A percentile compares a stretch with the other conserved stretches of the same genome.
Evolutionary conservation across 176 grass and related monocot genomes (phyloP).

Genomic region (Oryza australiensis): DNA sequence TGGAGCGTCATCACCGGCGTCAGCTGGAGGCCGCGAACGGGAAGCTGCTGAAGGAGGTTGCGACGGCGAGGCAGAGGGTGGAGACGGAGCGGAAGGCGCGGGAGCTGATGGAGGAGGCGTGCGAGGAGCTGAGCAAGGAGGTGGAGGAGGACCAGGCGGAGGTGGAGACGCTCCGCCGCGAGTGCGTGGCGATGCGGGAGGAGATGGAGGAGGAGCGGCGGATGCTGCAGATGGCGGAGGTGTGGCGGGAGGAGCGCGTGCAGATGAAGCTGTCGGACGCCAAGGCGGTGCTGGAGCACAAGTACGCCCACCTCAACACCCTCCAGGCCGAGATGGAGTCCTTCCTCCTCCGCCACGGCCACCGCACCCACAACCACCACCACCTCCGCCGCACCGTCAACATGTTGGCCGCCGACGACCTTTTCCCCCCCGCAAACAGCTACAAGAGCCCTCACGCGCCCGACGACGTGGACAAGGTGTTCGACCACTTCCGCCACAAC

Average conservation of each 20-base stretch:
- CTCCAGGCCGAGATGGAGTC: constrained; percentile 56
- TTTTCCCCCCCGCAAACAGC: not conserved
- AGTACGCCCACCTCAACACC: constrained; percentile 35
- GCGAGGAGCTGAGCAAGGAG: constrained; percentile 58
- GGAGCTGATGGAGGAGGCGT: constrained; percentile 64
- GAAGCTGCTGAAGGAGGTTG: constrained; percentile 18
- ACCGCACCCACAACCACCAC: not conserved
- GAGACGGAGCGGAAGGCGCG: constrained; percentile 55
- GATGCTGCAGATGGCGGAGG: constrained; percentile 72
- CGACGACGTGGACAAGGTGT: constrained; percentile 37
- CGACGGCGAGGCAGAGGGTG: constrained; percentile 33
- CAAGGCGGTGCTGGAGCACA: constrained; percentile 36
- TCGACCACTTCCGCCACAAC: constrained; percentile 18
- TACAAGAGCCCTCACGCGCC: not conserved
- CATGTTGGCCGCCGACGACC: not conserved
- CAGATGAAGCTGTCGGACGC: constrained; percentile 70
- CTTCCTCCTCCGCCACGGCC: constrained; percentile 11
- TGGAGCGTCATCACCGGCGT: constrained; percentile 43
- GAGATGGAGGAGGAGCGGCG: constrained; percentile 62
- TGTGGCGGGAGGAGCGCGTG: constrained; percentile 59
- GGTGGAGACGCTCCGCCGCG: constrained; percentile 49
- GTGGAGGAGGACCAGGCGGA: constrained; percentile 61
- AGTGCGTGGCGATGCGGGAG: constrained; percentile 49
- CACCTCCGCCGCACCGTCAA: not conserved
- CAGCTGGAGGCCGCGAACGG: constrained; percentile 42